phyloP scores from a whole-genome alignment of 768 basidiomycete species.

The Psilocybe cyanescens region DNA sequence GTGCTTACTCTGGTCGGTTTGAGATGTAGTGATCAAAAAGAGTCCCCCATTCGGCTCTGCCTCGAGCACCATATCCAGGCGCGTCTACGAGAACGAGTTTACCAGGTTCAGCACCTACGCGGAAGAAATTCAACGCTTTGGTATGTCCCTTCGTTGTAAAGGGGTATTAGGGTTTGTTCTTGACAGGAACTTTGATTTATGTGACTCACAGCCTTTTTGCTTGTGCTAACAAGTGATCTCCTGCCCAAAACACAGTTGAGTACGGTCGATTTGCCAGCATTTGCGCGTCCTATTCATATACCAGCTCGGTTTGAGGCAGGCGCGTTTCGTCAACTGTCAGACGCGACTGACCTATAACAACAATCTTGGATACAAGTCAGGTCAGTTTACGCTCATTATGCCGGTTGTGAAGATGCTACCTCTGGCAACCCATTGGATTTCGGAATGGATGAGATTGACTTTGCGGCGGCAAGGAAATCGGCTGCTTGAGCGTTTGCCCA shows the following conservation, averaged over 20 bases:
- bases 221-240: constrained; percentile 59
- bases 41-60: constrained; percentile 75
- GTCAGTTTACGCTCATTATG: not conserved
- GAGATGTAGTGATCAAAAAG: constrained; percentile 68
- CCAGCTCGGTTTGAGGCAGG: not conserved
- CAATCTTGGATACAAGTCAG: constrained; percentile 34
- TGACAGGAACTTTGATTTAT: not conserved
- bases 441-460: constrained; percentile 40
- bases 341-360: constrained; percentile 42
- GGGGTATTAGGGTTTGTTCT: not conserved
- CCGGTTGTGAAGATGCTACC: constrained; percentile 23
- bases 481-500: constrained; percentile 36
- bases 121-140: constrained; percentile 70
- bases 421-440: constrained; percentile 46
- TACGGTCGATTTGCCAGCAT: constrained; percentile 77
- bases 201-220: constrained; percentile 68
- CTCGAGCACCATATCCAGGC: constrained; percentile 79
- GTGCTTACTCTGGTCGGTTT: constrained; percentile 61
- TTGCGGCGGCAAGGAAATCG: constrained; percentile 44
- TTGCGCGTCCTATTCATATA: constrained; percentile 63
- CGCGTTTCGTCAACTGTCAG: not conserved
- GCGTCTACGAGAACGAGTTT: constrained; percentile 75
- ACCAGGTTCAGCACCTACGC: constrained; percentile 62
- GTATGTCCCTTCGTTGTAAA: constrained; percentile 64
- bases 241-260: constrained; percentile 71